phyloP scores from a whole-genome alignment of 2,329 filamentous ascomycete species.

The Cyclaneusma minus region DNA sequence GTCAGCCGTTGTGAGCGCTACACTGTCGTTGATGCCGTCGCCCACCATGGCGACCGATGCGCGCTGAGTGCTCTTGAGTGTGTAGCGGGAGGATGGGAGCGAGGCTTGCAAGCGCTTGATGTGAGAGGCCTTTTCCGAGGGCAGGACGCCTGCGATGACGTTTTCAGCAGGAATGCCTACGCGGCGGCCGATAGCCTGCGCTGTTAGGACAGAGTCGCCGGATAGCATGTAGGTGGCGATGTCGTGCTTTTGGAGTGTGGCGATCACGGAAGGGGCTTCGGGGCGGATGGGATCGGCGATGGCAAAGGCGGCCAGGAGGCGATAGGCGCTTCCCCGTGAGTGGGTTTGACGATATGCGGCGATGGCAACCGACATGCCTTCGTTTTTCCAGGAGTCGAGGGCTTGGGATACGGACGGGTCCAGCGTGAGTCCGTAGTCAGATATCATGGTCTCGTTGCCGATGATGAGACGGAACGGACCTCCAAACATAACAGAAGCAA shows the following conservation, averaged over 20 bases:
- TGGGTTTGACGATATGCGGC: conserved; percentile 24
- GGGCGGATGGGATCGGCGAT: conserved; percentile 69
- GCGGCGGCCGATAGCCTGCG: conserved; percentile 58
- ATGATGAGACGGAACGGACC: conserved; percentile 39
- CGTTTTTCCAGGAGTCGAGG: conserved; percentile 40
- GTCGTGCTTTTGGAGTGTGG: conserved; percentile 44
- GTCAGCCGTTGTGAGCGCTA: conserved; percentile 65
- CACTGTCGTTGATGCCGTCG: conserved; percentile 77
- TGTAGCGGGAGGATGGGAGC: conserved; percentile 6
- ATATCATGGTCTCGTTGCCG: conserved; percentile 60
- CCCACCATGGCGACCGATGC: conserved; percentile 68
- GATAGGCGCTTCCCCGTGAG: conserved; percentile 20
- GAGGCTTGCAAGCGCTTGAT: conserved; percentile 42
- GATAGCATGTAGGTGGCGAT: conserved; percentile 84
- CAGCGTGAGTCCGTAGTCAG: conserved; percentile 27
- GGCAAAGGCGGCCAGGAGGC: conserved; percentile 51
- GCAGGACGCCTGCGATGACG: conserved; percentile 77
- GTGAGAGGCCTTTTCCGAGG: conserved; percentile 64
- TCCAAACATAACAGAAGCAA: no score
- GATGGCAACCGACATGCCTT: conserved; percentile 50
- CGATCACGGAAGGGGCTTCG: conserved; percentile 51
- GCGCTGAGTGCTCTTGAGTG: conserved; percentile 25
- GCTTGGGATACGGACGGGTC: conserved; percentile 18
- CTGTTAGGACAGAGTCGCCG: conserved; percentile 79
- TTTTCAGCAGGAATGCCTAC: conserved; percentile 60